Conservation (phyloP, 495 filamentous ascomycete genomes). For the Sphaerosporella brunnea region DNA sequence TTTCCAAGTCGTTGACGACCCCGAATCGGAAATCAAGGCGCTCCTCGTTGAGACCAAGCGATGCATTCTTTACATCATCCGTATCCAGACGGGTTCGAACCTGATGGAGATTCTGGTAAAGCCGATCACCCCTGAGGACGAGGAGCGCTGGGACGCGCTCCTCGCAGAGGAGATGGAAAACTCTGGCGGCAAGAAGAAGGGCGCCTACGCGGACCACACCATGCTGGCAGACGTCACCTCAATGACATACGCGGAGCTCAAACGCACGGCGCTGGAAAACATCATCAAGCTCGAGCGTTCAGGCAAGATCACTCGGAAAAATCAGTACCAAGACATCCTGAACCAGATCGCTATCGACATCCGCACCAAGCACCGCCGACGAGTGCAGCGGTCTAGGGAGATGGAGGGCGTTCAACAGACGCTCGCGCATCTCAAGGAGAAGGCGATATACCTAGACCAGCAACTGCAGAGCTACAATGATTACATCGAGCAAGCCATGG, state of each 20-base stretch:
- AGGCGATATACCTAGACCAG: constrained; percentile 78
- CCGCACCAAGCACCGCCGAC: constrained; percentile 80
- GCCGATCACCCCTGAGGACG: constrained; percentile 69
- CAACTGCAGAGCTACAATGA: constrained; percentile 96
- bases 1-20: constrained; percentile 78
- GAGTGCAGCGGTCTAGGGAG: constrained; percentile 78
- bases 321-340: constrained; percentile 88
- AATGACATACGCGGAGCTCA: constrained; percentile 82
- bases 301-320: constrained; percentile 74
- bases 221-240: constrained; percentile 63
- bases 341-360: constrained; percentile 96
- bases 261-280: constrained; percentile 83
- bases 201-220: constrained; percentile 82
- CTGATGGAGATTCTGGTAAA: constrained; percentile 91
- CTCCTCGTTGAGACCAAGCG: constrained; percentile 97
- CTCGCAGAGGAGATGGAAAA: constrained; percentile 61
- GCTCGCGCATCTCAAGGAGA: constrained; percentile 67
- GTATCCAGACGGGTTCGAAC: constrained; percentile 80
- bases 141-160: constrained; percentile 67
- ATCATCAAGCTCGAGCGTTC: constrained; percentile 71
- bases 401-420: constrained; percentile 76
- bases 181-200: constrained; percentile 47
- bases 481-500: constrained; percentile 97
- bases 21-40: constrained; percentile 75
- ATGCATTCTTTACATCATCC: constrained; percentile 93